Conservation (phyloP, 179 eudicot species). For the Drosera spatulata region DNA sequence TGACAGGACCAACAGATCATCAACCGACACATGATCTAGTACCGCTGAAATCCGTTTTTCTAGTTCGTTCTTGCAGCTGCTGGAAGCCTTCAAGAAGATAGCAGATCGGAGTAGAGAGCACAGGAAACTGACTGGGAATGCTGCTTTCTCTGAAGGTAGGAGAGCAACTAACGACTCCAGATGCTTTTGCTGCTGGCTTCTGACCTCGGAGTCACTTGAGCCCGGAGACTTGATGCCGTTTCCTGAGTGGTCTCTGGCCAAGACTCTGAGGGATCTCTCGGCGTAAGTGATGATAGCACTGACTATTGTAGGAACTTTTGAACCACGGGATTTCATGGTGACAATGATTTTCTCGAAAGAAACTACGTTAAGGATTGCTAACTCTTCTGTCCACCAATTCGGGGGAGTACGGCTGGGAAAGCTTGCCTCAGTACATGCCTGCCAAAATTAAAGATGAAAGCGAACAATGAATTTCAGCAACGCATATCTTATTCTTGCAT, state of each 20-base stretch:
- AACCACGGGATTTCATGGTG: conserved; percentile 53
- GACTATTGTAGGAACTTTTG: conserved; percentile 48
- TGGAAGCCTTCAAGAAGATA: conserved; percentile 43
- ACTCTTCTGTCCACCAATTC: conserved; percentile 96
- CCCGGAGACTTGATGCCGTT: conserved; percentile 12
- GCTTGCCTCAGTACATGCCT: conserved; percentile 82
- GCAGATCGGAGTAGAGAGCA: conserved; percentile 77
- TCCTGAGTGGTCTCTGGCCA: conserved; percentile 66
- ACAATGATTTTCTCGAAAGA: conserved; percentile 51
- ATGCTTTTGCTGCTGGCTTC: conserved; percentile 32
- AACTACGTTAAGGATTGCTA: conserved; percentile 42
- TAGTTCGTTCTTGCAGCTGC: conserved; percentile 46
- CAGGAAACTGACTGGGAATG: conserved; percentile 67
- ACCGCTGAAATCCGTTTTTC: conserved; percentile 65
- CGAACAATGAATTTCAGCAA: too few species aligned
- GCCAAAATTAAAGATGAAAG: too few species aligned
- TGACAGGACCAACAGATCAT: conserved; percentile 67
- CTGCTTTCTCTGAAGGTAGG: conserved; percentile 62
- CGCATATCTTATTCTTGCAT: too few species aligned
- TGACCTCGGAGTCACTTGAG: conserved; percentile 21
- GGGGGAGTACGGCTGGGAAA: conserved; percentile 84
- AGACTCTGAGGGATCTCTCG: conserved; percentile 56
- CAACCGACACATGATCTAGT: conserved; percentile 73
- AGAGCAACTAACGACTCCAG: conserved; percentile 53
- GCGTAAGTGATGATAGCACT: conserved; percentile 72